Evolutionary conservation across 305 asterid species (phyloP), one percentile per base, ranked within the genome.

Genomic region (Rubia occidens): DNA sequence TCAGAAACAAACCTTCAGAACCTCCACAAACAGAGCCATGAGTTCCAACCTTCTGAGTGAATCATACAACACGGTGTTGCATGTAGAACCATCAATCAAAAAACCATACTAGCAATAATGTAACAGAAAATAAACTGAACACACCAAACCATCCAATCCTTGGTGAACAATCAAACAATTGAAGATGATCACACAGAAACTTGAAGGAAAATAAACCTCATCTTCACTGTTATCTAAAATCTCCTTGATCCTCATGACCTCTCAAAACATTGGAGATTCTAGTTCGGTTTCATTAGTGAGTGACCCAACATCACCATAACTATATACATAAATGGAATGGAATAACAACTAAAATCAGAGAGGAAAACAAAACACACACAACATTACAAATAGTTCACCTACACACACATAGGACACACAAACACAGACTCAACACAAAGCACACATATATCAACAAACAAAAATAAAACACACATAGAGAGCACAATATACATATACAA

Each of bases 261-360:
- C 97, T 13, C 66, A 87, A 68, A 75, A 74, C 47, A 78, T 66
- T 80, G 79, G 87, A 45, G 86, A 76, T 72, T 87, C 86, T 76
- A 85, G 90, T 71, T 94, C 99, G 62, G 87, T 83, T 82, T 85
- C 95, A 79, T 87, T 90, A 68, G 90, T 87, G 84, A 94, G 81
- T 66, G 95, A 96, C 73, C 90, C 96, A 1, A 87, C 99, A 59
- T 87, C 97, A 20, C 81, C 91, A 79, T 79, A 85, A 67, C 95
- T 84, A 70, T 76, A 79, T 75, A 72, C 79, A 21, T 8, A 32
- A 32, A 32, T 3, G 1, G 35, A 32, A 1, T 2, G 2, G 0
- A 3, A 32, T 32, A 3, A 32, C 2, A 3, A 32, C 2, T 2
- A 2, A 32, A 3, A 32, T 32, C 35, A 32, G 1, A 54, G n/a